These are phyloP conservation scores for Panicum virgatum DNA, from an alignment of 202 grass and related monocot species.

Conservation along the genomic window DNA sequence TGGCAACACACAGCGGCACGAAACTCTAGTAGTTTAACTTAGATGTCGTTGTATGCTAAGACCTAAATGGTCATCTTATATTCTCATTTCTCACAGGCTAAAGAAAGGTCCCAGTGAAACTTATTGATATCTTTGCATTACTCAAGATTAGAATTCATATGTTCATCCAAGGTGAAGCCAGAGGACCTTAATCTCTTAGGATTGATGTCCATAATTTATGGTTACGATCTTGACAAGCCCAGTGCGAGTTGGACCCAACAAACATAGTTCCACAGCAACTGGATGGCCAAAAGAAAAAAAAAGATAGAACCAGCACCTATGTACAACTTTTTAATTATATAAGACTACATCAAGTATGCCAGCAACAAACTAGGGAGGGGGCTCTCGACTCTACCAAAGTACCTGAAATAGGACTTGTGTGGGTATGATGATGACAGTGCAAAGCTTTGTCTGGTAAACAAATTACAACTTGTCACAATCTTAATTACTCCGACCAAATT, in stretches of 20 bases:
- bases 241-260: background rate
- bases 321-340: background rate
- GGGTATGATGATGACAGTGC: background rate
- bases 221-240: background rate
- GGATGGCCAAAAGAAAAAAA: background rate
- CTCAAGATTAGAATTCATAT: background rate
- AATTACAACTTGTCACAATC: background rate
- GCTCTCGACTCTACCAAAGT: background rate
- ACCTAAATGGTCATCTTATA: background rate
- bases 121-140: background rate
- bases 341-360: slow-evolving; percentile 1
- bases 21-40: background rate
- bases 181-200: background rate
- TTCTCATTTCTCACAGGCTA: background rate
- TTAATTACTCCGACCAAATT: background rate
- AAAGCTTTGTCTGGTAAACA: background rate
- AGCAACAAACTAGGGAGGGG: background rate
- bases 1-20: background rate
- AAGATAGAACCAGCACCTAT: background rate
- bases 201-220: background rate
- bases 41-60: background rate
- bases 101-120: background rate
- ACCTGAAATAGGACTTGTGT: background rate
- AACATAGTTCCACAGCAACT: background rate
- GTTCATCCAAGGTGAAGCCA: background rate